Evolutionary conservation across 805 yeast genomes (phyloP).

Genomic region (Metschnikowia drakensbergensis): DNA sequence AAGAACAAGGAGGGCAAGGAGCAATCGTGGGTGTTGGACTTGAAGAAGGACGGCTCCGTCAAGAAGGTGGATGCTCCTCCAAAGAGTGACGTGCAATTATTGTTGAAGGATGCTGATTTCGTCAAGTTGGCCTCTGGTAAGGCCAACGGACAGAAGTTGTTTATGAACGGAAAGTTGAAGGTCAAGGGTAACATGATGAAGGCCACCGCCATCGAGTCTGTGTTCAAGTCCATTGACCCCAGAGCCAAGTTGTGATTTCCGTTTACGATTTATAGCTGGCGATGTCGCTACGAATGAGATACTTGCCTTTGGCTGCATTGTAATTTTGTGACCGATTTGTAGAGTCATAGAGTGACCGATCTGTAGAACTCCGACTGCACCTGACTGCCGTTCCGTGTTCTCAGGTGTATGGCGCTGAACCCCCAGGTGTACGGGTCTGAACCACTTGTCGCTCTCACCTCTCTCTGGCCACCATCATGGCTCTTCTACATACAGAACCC

Average conservation of each 20-base stretch:
- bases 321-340: too few species aligned
- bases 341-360: too few species aligned
- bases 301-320: too few species aligned
- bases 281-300: too few species aligned
- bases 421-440: background rate
- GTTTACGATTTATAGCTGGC: background rate
- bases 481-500: background rate
- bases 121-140: conserved; percentile 70
- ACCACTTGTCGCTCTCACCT: background rate
- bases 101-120: conserved; percentile 64
- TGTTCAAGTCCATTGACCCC: conserved; percentile 51
- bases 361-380: too few species aligned
- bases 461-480: background rate
- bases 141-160: conserved; percentile 80
- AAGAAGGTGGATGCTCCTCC: conserved; percentile 19
- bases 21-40: conserved; percentile 22
- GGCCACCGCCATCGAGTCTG: conserved; percentile 71
- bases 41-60: conserved; percentile 18
- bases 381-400: too few species aligned
- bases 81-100: conserved; percentile 60
- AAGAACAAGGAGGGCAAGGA: conserved; percentile 23
- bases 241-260: conserved; percentile 38
- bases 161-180: conserved; percentile 80
- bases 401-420: too few species aligned
- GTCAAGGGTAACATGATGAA: conserved; percentile 89